phyloP scores from a whole-genome alignment of 2,329 filamentous ascomycete genomes.

The Juglanconis juglandina region DNA sequence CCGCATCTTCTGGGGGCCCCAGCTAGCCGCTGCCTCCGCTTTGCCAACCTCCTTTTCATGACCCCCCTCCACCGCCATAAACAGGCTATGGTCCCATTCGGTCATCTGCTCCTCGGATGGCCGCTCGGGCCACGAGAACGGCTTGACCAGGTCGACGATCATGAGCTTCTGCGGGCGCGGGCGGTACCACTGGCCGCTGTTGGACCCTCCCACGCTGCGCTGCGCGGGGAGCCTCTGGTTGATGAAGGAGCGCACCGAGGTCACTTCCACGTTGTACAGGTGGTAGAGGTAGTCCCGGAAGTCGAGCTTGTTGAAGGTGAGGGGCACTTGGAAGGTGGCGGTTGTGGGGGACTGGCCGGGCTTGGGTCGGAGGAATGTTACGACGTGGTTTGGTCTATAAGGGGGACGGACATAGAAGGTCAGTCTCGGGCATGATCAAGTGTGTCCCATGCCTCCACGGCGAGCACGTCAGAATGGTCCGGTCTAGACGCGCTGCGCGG shows the following conservation, averaged over 20 bases:
- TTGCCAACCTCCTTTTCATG: slow-evolving; percentile 32
- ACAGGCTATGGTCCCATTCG: slow-evolving; percentile 63
- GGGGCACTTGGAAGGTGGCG: slow-evolving; percentile 85
- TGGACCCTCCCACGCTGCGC: slow-evolving; percentile 43
- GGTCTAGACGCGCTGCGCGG: not conserved
- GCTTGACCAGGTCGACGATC: slow-evolving; percentile 83
- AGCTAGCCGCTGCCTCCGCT: not conserved
- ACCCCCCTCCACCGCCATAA: slow-evolving; percentile 48
- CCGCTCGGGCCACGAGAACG: slow-evolving; percentile 81
- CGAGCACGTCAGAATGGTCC: not conserved
- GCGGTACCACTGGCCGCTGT: slow-evolving; percentile 61
- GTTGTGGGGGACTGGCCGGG: slow-evolving; percentile 71
- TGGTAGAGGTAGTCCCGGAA: slow-evolving; percentile 91
- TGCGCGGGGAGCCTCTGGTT: slow-evolving; percentile 61
- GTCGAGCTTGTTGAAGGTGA: slow-evolving; percentile 94
- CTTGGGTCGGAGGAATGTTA: slow-evolving; percentile 72
- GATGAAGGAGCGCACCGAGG: slow-evolving; percentile 75
- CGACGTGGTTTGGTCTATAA: slow-evolving; percentile 73
- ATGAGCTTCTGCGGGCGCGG: slow-evolving; percentile 81
- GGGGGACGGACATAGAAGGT: not conserved
- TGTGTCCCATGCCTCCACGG: no score
- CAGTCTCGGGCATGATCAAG: not conserved
- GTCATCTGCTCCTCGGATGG: slow-evolving; percentile 53
- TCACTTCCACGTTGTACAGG: slow-evolving; percentile 72
- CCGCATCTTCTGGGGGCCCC: slow-evolving; percentile 26